Evolutionary conservation across 2,329 filamentous ascomycete species (phyloP).

Genomic region (Fusarium globosum): DNA sequence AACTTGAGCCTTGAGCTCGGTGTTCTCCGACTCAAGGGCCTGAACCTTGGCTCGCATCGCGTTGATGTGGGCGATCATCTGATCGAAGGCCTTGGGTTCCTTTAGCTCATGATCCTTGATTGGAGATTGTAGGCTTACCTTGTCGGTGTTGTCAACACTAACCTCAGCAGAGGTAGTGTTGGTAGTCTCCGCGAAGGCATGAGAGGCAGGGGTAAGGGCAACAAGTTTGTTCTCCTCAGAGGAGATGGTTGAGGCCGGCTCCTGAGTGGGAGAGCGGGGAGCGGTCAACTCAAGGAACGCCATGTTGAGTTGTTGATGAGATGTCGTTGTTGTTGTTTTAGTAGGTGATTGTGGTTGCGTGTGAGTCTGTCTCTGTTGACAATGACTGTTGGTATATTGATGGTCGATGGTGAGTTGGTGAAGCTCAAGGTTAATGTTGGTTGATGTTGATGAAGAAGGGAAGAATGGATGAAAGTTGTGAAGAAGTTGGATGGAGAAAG

Average conservation of each 20-base stretch:
- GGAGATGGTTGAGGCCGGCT: background rate
- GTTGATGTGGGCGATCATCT: background rate
- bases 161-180: background rate
- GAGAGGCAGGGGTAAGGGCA: background rate
- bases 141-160: background rate
- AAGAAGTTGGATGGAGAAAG: background rate
- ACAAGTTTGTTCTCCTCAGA: background rate
- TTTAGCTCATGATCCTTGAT: background rate
- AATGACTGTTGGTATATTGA: too few species aligned
- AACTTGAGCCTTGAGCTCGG: background rate
- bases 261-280: background rate
- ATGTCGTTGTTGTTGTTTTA: fast-evolving
- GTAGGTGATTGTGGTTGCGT: background rate
- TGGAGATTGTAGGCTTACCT: background rate
- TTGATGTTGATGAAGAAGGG: background rate
- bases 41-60: background rate
- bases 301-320: background rate
- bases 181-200: background rate
- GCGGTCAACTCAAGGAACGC: background rate
- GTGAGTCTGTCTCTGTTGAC: background rate
- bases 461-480: background rate
- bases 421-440: too few species aligned
- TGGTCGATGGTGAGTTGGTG: background rate
- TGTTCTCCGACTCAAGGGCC: background rate
- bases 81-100: background rate